These are phyloP conservation scores for Annulohypoxylon moriforme DNA, from an alignment of 495 filamentous ascomycete species.

Conservation along the genomic window DNA sequence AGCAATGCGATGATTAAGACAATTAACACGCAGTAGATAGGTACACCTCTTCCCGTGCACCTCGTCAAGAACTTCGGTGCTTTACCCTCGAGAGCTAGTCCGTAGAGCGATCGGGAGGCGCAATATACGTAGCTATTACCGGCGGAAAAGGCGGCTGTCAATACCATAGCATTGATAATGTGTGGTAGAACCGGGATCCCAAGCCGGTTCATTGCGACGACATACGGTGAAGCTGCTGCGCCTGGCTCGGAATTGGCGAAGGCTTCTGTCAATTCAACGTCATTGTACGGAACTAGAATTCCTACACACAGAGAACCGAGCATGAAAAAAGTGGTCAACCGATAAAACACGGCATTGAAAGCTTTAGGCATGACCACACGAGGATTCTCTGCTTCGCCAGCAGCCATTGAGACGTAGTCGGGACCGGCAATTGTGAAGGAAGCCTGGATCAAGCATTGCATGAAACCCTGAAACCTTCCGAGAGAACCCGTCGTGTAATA, in stretches of 20 bases:
- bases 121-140: constrained; percentile 83
- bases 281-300: constrained; percentile 67
- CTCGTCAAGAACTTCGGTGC: constrained; percentile 71
- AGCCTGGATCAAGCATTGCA: constrained; percentile 73
- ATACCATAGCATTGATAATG: constrained; percentile 76
- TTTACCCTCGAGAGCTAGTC: constrained; percentile 58
- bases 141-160: constrained; percentile 76
- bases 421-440: constrained; percentile 77
- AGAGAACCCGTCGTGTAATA: constrained; percentile 65
- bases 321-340: constrained; percentile 75
- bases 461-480: constrained; percentile 72
- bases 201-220: constrained; percentile 79
- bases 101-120: constrained; percentile 75
- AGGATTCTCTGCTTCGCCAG: constrained; percentile 75
- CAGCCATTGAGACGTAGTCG: constrained; percentile 79
- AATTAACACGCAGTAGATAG: constrained; percentile 68
- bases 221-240: constrained; percentile 78
- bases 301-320: constrained; percentile 72
- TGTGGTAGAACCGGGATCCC: constrained; percentile 71
- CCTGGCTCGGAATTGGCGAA: constrained; percentile 60
- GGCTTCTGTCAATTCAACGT: constrained; percentile 59
- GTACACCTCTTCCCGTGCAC: constrained; percentile 66
- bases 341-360: constrained; percentile 75
- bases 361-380: constrained; percentile 69
- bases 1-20: constrained; percentile 74